Percentiles rank a stretch among this genome's conserved stretches.
These are phyloP conservation scores for Trametes coccinea DNA, from an alignment of 768 basidiomycete genomes.

Conservation along the genomic window DNA sequence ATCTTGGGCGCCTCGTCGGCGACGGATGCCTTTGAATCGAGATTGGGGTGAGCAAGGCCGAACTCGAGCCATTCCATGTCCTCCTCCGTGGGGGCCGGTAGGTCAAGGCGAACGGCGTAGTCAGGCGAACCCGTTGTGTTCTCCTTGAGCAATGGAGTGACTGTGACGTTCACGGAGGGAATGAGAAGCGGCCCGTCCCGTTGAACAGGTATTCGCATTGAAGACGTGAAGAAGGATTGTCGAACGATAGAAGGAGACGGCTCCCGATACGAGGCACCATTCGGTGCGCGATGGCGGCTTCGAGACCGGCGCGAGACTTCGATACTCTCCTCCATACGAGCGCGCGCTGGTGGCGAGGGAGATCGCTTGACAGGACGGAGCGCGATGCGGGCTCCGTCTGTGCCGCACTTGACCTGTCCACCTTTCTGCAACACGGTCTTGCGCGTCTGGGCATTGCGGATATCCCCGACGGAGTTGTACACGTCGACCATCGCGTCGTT, in stretches of 20 bases:
- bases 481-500: constrained; percentile 58
- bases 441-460: constrained; percentile 59
- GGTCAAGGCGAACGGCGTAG: constrained; percentile 59
- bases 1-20: constrained; percentile 42
- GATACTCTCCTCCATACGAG: constrained; percentile 18
- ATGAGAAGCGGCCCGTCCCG: constrained; percentile 63
- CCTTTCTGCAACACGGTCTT: constrained; percentile 65
- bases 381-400: constrained; percentile 59
- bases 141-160: constrained; percentile 49
- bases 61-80: constrained; percentile 79
- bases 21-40: constrained; percentile 23
- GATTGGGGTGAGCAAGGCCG: constrained; percentile 54
- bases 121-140: constrained; percentile 37
- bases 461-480: constrained; percentile 56
- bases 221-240: constrained; percentile 24
- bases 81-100: constrained; percentile 58
- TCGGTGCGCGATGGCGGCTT: constrained; percentile 28
- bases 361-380: constrained; percentile 41
- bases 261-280: constrained; percentile 21
- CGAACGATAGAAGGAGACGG: constrained; percentile 28
- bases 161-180: constrained; percentile 52
- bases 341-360: constrained; percentile 10
- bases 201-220: constrained; percentile 29
- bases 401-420: constrained; percentile 58
- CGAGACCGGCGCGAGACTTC: constrained; percentile 22